A percentile compares a stretch with the other conserved stretches of the same genome.
These are phyloP conservation scores for Rubus parviflorus DNA, from an alignment of 306 rosid species.

Conservation along the genomic window DNA sequence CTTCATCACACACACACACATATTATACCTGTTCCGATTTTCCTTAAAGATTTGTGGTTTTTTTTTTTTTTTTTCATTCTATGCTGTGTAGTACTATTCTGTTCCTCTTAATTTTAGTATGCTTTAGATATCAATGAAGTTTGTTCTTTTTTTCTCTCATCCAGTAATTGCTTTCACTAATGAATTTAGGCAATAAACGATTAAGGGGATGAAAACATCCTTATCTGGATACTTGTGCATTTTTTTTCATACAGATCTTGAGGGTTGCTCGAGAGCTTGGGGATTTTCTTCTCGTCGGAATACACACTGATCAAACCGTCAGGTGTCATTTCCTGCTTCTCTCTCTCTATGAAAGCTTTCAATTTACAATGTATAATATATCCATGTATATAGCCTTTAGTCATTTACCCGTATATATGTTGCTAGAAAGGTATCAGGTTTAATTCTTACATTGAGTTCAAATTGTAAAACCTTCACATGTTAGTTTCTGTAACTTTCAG, in stretches of 20 bases:
- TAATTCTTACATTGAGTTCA: neutral
- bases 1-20: neutral
- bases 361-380: neutral
- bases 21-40: neutral
- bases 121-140: neutral
- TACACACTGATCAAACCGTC: slow-evolving; percentile 91
- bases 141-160: neutral
- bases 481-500: neutral
- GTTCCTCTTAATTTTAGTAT: neutral
- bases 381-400: neutral
- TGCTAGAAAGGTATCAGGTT: neutral
- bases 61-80: neutral
- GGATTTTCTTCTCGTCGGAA: slow-evolving; percentile 97
- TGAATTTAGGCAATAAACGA: neutral
- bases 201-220: neutral
- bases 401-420: neutral
- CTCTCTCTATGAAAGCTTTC: neutral
- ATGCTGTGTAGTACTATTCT: neutral
- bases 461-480: neutral
- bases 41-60: neutral
- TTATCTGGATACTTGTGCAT: neutral
- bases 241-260: slow-evolving; percentile 60
- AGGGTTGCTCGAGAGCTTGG: slow-evolving; percentile 83
- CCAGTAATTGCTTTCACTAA: neutral
- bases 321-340: slow-evolving; percentile 46